A percentile compares a stretch with the other conserved stretches of the same genome.
phyloP scores from a whole-genome alignment of 495 filamentous ascomycete species.

The Neurospora sp. region DNA sequence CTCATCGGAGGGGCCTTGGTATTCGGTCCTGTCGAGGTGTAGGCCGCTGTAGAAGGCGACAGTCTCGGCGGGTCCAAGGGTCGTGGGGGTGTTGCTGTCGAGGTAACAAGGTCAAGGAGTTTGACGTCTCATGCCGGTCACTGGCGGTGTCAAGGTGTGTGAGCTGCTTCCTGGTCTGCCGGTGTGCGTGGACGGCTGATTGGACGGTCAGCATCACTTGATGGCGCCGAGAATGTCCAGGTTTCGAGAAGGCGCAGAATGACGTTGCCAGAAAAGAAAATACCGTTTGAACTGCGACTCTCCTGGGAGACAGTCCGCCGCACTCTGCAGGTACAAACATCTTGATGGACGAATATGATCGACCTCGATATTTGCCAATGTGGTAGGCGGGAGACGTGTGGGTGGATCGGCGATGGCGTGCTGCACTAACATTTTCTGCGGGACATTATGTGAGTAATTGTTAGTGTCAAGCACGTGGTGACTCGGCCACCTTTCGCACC shows the following conservation, averaged over 20 bases:
- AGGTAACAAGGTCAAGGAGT: neutral
- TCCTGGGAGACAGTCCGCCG: neutral
- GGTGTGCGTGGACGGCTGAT: neutral
- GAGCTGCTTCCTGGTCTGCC: neutral
- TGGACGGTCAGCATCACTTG: neutral
- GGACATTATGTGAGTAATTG: neutral
- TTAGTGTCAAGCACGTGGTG: neutral
- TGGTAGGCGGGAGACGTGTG: neutral
- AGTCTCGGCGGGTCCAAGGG: neutral
- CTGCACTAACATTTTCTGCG: neutral
- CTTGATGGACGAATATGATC: neutral
- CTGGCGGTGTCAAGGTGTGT: neutral
- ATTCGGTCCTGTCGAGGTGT: neutral
- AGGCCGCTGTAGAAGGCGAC: neutral
- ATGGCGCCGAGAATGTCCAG: neutral
- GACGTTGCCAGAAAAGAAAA: neutral
- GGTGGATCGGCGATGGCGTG: neutral
- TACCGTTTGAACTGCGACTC: neutral
- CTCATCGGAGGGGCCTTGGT: neutral
- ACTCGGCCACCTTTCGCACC: neutral
- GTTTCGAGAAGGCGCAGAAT: neutral
- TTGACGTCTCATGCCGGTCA: neutral
- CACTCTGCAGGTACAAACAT: neutral
- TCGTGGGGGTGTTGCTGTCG: neutral
- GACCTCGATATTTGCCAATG: neutral